Evolutionary conservation across 1,284 basidiomycete genomes (phyloP).

Genomic region (Heliocybe sulcata): DNA sequence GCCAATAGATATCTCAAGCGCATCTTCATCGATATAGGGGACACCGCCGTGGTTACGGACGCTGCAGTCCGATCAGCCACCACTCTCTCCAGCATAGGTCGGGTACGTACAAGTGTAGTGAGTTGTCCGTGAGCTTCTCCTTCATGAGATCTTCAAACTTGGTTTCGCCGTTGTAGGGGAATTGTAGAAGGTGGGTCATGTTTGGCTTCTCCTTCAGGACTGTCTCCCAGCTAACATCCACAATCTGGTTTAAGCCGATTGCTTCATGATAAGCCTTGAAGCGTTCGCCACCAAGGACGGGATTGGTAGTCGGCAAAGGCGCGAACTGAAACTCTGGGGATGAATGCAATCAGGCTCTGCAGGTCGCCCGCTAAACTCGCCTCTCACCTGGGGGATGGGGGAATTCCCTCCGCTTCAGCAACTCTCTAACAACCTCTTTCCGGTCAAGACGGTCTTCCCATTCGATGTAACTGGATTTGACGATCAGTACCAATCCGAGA

Average conservation of each 20-base stretch:
- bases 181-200: constrained; percentile 45
- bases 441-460: constrained; percentile 41
- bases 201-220: constrained; percentile 47
- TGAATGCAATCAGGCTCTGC: neutral
- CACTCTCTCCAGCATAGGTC: neutral
- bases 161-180: constrained; percentile 47
- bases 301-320: constrained; percentile 44
- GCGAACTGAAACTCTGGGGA: constrained; percentile 39
- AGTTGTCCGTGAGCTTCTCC: constrained; percentile 38
- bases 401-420: constrained; percentile 34
- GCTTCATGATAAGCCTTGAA: constrained; percentile 51
- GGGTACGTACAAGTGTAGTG: constrained; percentile 37
- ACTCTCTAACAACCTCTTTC: constrained; percentile 30
- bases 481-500: neutral
- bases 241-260: constrained; percentile 37
- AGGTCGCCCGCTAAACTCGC: neutral
- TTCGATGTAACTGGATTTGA: constrained; percentile 31
- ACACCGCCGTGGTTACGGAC: constrained; percentile 43
- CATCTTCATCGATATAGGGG: constrained; percentile 35
- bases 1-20: constrained; percentile 38
- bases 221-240: constrained; percentile 45
- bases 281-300: constrained; percentile 40
- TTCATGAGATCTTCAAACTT: constrained; percentile 31
- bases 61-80: constrained; percentile 15
- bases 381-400: constrained; percentile 31